These are phyloP conservation scores for Phylloporus arenicola DNA, from an alignment of 768 basidiomycete genomes.

Conservation along the genomic window DNA sequence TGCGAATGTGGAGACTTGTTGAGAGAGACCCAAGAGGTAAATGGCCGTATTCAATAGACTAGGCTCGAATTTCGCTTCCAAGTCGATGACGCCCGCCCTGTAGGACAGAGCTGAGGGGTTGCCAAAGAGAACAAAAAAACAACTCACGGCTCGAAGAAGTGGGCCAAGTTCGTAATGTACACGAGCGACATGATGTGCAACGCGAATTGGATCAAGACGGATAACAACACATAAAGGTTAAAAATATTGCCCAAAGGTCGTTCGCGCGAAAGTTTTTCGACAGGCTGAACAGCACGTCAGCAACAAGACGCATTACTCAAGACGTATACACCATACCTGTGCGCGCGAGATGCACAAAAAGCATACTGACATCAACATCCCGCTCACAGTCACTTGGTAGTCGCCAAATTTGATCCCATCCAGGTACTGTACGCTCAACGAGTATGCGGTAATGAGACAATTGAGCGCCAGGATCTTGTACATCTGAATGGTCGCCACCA, in stretches of 20 bases:
- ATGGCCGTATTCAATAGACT: constrained; percentile 94
- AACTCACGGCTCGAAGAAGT: constrained; percentile 69
- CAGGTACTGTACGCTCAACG: constrained; percentile 92
- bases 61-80: constrained; percentile 96
- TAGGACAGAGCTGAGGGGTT: neutral
- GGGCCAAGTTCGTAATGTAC: constrained; percentile 88
- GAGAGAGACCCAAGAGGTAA: constrained; percentile 89
- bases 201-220: constrained; percentile 89
- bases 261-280: constrained; percentile 91
- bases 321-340: constrained; percentile 54
- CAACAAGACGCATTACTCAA: neutral
- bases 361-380: constrained; percentile 91
- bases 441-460: constrained; percentile 98
- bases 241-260: constrained; percentile 94
- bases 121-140: neutral
- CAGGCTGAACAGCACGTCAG: constrained; percentile 68
- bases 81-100: constrained; percentile 73
- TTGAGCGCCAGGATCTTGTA: constrained; percentile 98
- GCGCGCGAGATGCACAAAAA: constrained; percentile 98
- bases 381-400: constrained; percentile 96
- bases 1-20: constrained; percentile 97
- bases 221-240: constrained; percentile 91
- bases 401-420: constrained; percentile 99
- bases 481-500: constrained; percentile 99
- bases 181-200: constrained; percentile 87